Evolutionary conservation across 164 flowering plant species (phyloP).

Genomic region (Houttuynia cordata): DNA sequence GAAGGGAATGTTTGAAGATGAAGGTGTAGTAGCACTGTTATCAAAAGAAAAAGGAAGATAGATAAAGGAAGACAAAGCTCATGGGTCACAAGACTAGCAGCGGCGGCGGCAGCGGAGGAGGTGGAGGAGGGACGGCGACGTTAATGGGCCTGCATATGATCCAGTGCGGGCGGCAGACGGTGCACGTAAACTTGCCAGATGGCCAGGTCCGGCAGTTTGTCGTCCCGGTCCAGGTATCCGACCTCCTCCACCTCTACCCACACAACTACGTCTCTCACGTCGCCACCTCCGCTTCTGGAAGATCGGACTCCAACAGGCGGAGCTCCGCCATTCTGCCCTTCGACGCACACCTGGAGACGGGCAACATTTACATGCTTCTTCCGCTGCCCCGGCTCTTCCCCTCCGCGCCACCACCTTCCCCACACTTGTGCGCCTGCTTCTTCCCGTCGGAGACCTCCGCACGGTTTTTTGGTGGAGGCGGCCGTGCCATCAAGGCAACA

Average conservation of each 20-base stretch:
- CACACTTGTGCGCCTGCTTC: conserved; percentile 10
- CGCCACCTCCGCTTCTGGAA: conserved; percentile 2
- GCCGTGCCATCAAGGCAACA: background rate
- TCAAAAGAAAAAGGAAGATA: no score
- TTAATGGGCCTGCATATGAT: conserved; percentile 14
- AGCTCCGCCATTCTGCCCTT: conserved; percentile 5
- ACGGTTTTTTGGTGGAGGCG: background rate
- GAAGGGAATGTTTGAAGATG: background rate
- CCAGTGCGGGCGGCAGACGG: conserved; percentile 15
- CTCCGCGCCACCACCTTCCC: conserved; percentile 5
- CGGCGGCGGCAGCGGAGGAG: conserved; percentile 2
- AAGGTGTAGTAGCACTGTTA: background rate
- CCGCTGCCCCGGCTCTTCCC: conserved; percentile 13
- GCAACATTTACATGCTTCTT: conserved; percentile 10
- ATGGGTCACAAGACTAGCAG: conserved; percentile 7
- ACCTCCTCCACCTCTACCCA: conserved; percentile 10
- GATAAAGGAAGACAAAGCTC: background rate
- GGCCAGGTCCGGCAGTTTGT: conserved; percentile 12
- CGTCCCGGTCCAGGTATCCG: conserved; percentile 7
- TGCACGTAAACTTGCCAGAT: conserved; percentile 9
- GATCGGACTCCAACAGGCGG: background rate
- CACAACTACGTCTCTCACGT: conserved; percentile 12
- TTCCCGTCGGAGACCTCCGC: background rate
- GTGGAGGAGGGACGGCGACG: conserved; percentile 3
- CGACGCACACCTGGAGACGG: conserved; percentile 10